Conservation (phyloP, 495 filamentous ascomycete species). For the Chaetomium tenue region DNA sequence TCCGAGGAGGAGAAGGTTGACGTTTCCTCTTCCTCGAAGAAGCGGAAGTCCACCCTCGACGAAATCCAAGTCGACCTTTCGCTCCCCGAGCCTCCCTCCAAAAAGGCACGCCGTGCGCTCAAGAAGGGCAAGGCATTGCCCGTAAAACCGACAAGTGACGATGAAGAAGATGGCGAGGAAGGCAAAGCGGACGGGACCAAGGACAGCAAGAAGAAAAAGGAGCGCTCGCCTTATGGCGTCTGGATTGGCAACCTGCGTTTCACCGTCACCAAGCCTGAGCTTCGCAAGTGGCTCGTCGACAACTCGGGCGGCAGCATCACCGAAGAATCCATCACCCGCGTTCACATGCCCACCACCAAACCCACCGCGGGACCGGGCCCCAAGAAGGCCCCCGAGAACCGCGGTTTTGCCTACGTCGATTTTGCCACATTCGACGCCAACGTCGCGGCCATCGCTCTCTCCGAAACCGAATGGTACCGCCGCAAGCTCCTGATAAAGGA, state of each 20-base stretch:
- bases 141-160: conserved; percentile 42
- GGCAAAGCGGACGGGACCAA: neutral
- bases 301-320: conserved; percentile 61
- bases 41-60: conserved; percentile 69
- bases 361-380: conserved; percentile 23
- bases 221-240: conserved; percentile 75
- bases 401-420: conserved; percentile 95
- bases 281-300: conserved; percentile 73
- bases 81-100: conserved; percentile 88
- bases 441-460: conserved; percentile 69
- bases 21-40: conserved; percentile 46
- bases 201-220: conserved; percentile 43
- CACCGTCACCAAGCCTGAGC: conserved; percentile 65
- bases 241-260: conserved; percentile 97
- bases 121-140: conserved; percentile 67
- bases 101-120: conserved; percentile 77
- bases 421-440: conserved; percentile 68
- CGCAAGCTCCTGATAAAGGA: conserved; percentile 90
- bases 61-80: conserved; percentile 88
- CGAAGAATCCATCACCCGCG: conserved; percentile 69
- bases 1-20: conserved; percentile 15
- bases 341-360: conserved; percentile 69
- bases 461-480: conserved; percentile 71
- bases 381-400: conserved; percentile 54
- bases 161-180: conserved; percentile 34